Conservation (phyloP, 331 rosid species). For the Pyracantha coccinea region DNA sequence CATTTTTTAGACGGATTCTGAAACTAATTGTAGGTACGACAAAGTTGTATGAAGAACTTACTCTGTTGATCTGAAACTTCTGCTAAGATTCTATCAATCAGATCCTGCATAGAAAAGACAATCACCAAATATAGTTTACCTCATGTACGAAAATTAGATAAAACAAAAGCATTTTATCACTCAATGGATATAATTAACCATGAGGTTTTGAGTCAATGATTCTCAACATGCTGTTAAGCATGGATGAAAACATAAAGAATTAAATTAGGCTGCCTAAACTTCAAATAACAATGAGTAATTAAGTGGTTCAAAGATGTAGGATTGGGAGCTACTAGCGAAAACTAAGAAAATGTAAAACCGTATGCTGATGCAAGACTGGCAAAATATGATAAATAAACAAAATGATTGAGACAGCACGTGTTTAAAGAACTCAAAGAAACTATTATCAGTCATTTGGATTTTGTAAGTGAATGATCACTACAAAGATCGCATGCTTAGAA, state of each 20-base stretch:
- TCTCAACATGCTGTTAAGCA: neutral
- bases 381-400: neutral
- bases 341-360: neutral
- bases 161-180: neutral
- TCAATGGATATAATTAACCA: neutral
- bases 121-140: slow-evolving; percentile 5
- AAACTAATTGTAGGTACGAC: neutral
- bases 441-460: neutral
- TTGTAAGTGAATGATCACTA: neutral
- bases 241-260: neutral
- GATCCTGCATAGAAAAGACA: slow-evolving; percentile 51
- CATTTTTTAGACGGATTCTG: neutral
- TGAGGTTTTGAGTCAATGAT: neutral
- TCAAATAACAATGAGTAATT: neutral
- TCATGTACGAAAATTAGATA: neutral
- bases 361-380: neutral
- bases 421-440: neutral
- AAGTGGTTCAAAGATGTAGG: neutral
- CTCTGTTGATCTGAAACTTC: slow-evolving; percentile 74
- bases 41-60: slow-evolving; percentile 20
- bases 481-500: neutral
- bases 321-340: neutral
- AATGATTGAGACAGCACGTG: neutral
- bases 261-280: neutral
- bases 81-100: slow-evolving; percentile 50